A percentile compares a stretch with the other conserved stretches of the same genome.
Evolutionary conservation across 495 filamentous ascomycete species (phyloP).

Genomic region (Lichina pygmaea): DNA sequence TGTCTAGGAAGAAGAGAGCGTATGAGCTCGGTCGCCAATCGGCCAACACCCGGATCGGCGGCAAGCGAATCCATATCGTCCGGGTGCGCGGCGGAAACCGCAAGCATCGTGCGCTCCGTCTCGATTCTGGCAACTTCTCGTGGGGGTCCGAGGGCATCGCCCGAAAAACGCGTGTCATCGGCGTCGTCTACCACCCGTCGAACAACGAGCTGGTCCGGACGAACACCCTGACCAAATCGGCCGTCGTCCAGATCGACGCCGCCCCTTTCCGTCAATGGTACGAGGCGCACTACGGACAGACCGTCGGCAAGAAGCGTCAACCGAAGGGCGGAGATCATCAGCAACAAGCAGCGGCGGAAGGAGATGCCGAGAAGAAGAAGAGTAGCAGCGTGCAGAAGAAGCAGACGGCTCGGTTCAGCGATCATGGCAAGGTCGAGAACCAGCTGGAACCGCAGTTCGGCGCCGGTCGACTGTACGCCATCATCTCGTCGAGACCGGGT

Average conservation of each 20-base stretch:
- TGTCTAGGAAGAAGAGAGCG: conserved; percentile 26
- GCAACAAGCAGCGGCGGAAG: conserved; percentile 9
- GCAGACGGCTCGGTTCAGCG: conserved; percentile 61
- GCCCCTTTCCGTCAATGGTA: conserved; percentile 99
- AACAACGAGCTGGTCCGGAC: conserved; percentile 99
- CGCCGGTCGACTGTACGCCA: conserved; percentile 84
- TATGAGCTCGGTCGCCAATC: conserved; percentile 99
- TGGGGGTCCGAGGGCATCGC: conserved; percentile 94
- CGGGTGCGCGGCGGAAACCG: conserved; percentile 96
- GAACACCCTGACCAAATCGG: conserved; percentile 97
- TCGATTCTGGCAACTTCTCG: conserved; percentile 98
- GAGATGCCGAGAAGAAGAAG: conserved; percentile 44
- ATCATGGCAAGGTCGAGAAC: conserved; percentile 71
- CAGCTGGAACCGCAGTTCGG: conserved; percentile 95
- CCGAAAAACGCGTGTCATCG: conserved; percentile 97
- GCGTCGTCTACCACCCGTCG: conserved; percentile 90
- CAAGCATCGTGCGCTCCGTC: conserved; percentile 97
- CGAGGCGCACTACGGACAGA: conserved; percentile 91
- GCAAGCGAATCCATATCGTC: conserved; percentile 96
- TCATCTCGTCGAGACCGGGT: conserved; percentile 73
- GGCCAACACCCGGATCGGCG: conserved; percentile 94
- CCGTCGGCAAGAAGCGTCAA: conserved; percentile 73
- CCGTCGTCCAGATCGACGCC: conserved; percentile 95
- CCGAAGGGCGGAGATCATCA: conserved; percentile 20
- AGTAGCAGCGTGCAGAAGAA: conserved; percentile 83